These are phyloP conservation scores for Aspergillus awamori DNA, from an alignment of 2,329 filamentous ascomycete genomes.

Conservation along the genomic window DNA sequence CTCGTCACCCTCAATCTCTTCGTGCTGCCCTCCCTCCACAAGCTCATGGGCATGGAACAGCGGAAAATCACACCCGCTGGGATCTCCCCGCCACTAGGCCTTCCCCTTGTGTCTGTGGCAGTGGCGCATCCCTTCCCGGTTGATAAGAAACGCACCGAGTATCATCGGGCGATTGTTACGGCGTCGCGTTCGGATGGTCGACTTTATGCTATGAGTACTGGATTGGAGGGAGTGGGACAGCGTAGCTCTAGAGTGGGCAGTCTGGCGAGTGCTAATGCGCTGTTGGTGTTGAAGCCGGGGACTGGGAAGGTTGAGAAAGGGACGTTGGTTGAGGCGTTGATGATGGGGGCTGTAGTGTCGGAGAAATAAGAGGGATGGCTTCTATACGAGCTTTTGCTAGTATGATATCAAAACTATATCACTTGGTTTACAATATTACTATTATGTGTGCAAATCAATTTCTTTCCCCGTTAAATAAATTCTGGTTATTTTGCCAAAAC, in stretches of 20 bases:
- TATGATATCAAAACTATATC: not conserved
- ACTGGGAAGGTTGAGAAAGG: conserved; percentile 67
- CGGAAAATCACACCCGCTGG: not conserved
- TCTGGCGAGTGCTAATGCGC: conserved; percentile 81
- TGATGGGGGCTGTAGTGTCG: conserved; percentile 65
- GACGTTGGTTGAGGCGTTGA: conserved; percentile 70
- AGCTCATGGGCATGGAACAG: conserved; percentile 65
- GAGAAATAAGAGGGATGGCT: conserved; percentile 8
- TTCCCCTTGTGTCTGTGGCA: conserved; percentile 71
- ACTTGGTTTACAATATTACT: no score
- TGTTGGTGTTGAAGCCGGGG: conserved; percentile 64
- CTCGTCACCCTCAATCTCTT: conserved; percentile 94
- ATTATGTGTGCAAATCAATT: no score
- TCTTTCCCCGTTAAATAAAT: no score
- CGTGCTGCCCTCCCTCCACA: conserved; percentile 82
- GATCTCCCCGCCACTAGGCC: conserved; percentile 50
- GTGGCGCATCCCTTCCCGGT: conserved; percentile 72
- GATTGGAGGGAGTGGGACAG: conserved; percentile 64
- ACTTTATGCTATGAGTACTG: conserved; percentile 78
- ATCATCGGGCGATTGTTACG: conserved; percentile 79
- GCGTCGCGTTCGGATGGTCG: conserved; percentile 64
- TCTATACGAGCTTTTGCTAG: not conserved
- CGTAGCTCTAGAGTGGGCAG: conserved; percentile 88
- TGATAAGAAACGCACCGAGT: conserved; percentile 80
- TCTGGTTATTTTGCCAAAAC: no score